Conservation (phyloP, 2,329 filamentous ascomycete species). For the Colletotrichum noveboracense region DNA sequence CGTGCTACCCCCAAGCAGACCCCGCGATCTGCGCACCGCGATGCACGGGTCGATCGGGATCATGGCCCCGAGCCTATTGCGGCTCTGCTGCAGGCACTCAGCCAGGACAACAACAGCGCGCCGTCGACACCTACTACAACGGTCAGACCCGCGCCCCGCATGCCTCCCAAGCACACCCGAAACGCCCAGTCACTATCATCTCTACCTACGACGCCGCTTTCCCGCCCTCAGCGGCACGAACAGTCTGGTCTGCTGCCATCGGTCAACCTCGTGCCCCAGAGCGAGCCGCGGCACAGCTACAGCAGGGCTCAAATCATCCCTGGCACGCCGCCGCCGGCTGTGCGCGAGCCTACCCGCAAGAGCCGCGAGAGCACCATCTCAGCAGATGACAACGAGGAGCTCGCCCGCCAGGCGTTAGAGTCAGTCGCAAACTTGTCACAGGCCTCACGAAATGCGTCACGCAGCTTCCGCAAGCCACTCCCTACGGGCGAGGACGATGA, state of each 20-base stretch:
- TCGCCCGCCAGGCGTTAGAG: conserved; percentile 59
- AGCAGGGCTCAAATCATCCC: conserved; percentile 43
- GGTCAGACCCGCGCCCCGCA: conserved; percentile 51
- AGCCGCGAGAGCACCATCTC: conserved; percentile 90
- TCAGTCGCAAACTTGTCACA: conserved; percentile 54
- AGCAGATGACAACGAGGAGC: conserved; percentile 63
- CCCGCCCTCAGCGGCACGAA: conserved; percentile 49
- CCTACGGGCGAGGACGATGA: conserved; percentile 51
- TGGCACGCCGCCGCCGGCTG: conserved; percentile 44
- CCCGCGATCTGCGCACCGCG: conserved; percentile 44
- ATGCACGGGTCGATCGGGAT: conserved; percentile 47
- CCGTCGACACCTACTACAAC: conserved; percentile 69
- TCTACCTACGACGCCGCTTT: conserved; percentile 76
- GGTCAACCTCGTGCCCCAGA: conserved; percentile 65
- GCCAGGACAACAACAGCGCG: conserved; percentile 76
- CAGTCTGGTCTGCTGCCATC: conserved; percentile 64
- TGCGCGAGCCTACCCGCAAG: conserved; percentile 61
- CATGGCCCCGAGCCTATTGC: conserved; percentile 72
- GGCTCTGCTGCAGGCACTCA: conserved; percentile 80
- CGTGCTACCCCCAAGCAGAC: conserved; percentile 58
- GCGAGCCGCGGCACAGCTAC: conserved; percentile 58
- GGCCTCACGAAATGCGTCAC: conserved; percentile 26
- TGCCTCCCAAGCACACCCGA: conserved; percentile 69
- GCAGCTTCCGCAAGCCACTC: conserved; percentile 15
- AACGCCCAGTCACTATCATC: conserved; percentile 86